Evolutionary conservation across 1,284 basidiomycete genomes (phyloP).

Genomic region (Neonothopanus nambi): DNA sequence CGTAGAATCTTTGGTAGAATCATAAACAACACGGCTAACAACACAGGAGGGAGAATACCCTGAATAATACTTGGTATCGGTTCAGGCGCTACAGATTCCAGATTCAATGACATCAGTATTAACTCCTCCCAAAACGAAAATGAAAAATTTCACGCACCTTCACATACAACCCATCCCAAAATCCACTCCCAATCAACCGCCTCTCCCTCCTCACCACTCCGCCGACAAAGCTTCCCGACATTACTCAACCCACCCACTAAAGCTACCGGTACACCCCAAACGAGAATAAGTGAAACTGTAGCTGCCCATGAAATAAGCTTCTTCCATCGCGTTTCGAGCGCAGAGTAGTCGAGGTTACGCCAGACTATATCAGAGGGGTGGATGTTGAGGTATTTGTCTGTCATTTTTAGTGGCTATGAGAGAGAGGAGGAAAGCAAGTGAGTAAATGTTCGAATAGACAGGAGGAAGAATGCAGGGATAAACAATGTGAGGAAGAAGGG

Average conservation of each 20-base stretch:
- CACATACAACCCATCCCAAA: constrained; percentile 47
- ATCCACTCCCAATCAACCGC: too few species aligned
- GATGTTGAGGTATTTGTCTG: constrained; percentile 65
- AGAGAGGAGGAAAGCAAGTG: too few species aligned
- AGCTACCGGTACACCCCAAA: constrained; percentile 68
- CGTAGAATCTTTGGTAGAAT: constrained; percentile 70
- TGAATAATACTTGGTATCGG: constrained; percentile 66
- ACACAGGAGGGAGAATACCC: constrained; percentile 68
- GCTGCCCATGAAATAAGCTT: constrained; percentile 46
- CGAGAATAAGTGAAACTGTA: constrained; percentile 59
- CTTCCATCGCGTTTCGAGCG: constrained; percentile 46
- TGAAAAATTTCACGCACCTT: constrained; percentile 29
- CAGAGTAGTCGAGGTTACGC: constrained; percentile 51
- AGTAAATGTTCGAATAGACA: too few species aligned
- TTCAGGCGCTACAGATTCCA: constrained; percentile 35
- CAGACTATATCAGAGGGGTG: constrained; percentile 74
- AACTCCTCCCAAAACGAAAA: background rate
- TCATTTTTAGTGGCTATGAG: constrained; percentile 54
- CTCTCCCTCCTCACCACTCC: constrained; percentile 49
- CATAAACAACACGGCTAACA: constrained; percentile 70
- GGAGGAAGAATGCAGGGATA: too few species aligned
- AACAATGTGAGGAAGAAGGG: too few species aligned
- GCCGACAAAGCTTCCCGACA: constrained; percentile 39
- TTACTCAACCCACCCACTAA: constrained; percentile 53
- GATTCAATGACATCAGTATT: background rate